Percentiles rank a stretch among this genome's conserved stretches.
Conservation (phyloP, 148 eudicot genomes). For the Rhododendron williamsianum region DNA sequence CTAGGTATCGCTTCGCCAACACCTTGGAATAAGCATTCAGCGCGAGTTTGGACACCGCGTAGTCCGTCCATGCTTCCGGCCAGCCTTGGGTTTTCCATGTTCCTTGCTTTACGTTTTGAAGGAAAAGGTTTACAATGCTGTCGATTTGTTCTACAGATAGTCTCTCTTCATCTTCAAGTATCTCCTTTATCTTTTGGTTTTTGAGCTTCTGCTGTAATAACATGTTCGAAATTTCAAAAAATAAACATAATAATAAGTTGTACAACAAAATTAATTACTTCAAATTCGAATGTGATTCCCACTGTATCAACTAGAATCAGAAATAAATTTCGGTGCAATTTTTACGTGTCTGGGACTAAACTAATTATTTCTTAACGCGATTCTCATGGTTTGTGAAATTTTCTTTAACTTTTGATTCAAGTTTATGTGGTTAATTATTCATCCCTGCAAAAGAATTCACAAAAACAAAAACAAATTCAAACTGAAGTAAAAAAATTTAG, state of each 20-base stretch:
- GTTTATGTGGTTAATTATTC: no score
- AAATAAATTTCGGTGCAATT: no score
- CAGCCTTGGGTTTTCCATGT: conserved; percentile 66
- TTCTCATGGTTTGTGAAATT: neutral
- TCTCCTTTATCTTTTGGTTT: conserved; percentile 36
- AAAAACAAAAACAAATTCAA: no score
- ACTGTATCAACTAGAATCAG: neutral
- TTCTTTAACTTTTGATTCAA: no score
- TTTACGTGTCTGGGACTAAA: no score
- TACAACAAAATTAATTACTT: neutral
- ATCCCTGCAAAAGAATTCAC: no score
- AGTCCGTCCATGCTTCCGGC: conserved; percentile 91
- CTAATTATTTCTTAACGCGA: no score
- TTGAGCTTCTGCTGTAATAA: conserved; percentile 46
- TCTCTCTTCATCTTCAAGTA: conserved; percentile 52
- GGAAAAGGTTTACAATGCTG: conserved; percentile 36
- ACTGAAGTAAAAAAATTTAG: no score
- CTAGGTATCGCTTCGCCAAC: conserved; percentile 48
- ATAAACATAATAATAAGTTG: no score
- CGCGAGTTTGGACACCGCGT: conserved; percentile 80
- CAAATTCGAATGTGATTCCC: neutral
- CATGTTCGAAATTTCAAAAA: no score
- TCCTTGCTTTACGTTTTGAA: conserved; percentile 50
- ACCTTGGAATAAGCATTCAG: conserved; percentile 70
- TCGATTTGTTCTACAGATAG: conserved; percentile 49